These are phyloP conservation scores for Ceratocystis eucalypticola DNA, from an alignment of 2,329 filamentous ascomycete species.

Conservation along the genomic window DNA sequence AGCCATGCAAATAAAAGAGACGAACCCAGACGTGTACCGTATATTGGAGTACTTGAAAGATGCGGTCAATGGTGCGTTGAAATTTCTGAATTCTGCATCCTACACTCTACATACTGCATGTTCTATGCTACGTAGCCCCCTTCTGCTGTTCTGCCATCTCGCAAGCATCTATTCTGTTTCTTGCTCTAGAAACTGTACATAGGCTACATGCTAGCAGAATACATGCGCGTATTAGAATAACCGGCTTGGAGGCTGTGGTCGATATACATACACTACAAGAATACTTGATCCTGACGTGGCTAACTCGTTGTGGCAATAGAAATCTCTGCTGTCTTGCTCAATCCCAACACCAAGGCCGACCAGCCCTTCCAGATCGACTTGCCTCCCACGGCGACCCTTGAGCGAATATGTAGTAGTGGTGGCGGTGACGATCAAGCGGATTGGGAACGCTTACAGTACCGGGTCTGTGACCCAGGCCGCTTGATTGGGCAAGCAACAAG, in stretches of 20 bases:
- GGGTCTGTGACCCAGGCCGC: conserved; percentile 30
- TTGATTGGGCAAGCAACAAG: conserved; percentile 35
- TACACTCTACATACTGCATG: too few species aligned
- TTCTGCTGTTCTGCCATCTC: too few species aligned
- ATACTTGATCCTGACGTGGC: conserved; percentile 4
- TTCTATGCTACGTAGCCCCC: too few species aligned
- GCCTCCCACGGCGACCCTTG: conserved; percentile 30
- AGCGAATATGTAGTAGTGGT: conserved; percentile 24
- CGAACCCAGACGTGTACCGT: conserved; percentile 16
- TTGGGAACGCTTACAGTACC: conserved; percentile 29
- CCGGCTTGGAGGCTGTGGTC: too few species aligned
- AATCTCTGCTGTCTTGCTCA: conserved; percentile 17
- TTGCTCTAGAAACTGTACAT: not conserved
- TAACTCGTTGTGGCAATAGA: conserved; percentile 9
- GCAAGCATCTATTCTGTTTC: not conserved
- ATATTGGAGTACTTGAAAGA: conserved; percentile 19
- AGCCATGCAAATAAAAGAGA: conserved; percentile 17
- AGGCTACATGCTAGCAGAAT: not conserved
- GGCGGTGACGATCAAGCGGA: conserved; percentile 21
- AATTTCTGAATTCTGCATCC: not conserved
- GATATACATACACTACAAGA: too few species aligned
- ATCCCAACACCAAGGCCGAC: conserved; percentile 8
- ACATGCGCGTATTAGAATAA: not conserved
- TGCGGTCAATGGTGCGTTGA: conserved; percentile 17
- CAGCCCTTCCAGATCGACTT: conserved; percentile 25